Conservation (phyloP, 140 eudicot species). For the Ambrosia hybrid region DNA sequence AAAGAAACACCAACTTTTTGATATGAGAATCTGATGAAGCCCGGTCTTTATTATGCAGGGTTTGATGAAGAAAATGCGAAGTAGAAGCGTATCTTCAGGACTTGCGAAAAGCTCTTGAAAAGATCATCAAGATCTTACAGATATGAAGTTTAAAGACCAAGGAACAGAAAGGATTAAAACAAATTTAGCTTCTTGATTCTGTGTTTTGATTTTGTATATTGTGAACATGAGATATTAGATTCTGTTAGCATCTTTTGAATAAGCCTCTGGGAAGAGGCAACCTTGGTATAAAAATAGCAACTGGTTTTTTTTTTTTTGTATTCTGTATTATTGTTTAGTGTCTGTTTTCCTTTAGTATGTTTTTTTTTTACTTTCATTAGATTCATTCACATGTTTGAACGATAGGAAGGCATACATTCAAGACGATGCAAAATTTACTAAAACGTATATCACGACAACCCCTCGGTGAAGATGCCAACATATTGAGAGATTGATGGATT, state of each 20-base stretch:
- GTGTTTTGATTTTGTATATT: constrained; percentile 6
- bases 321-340: neutral
- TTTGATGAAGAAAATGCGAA: constrained; percentile 51
- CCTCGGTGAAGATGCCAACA: too few species aligned
- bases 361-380: neutral
- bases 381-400: too few species aligned
- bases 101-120: constrained; percentile 42
- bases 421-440: too few species aligned
- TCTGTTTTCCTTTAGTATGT: neutral
- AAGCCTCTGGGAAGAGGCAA: constrained; percentile 4
- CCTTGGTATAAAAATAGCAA: constrained; percentile 17
- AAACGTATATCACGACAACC: too few species aligned
- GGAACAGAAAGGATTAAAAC: neutral
- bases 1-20: neutral
- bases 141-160: neutral
- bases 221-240: constrained; percentile 29
- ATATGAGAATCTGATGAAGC: constrained; percentile 3
- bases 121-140: constrained; percentile 12
- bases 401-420: too few species aligned
- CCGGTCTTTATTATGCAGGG: constrained; percentile 31
- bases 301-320: neutral
- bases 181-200: neutral
- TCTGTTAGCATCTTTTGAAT: constrained; percentile 15
- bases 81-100: constrained; percentile 61
- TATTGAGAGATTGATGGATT: too few species aligned